Evolutionary conservation across 2,329 filamentous ascomycete genomes (phyloP), one percentile per base, ranked within the genome.

Genomic region (Bipolaris sorokiniana): DNA sequence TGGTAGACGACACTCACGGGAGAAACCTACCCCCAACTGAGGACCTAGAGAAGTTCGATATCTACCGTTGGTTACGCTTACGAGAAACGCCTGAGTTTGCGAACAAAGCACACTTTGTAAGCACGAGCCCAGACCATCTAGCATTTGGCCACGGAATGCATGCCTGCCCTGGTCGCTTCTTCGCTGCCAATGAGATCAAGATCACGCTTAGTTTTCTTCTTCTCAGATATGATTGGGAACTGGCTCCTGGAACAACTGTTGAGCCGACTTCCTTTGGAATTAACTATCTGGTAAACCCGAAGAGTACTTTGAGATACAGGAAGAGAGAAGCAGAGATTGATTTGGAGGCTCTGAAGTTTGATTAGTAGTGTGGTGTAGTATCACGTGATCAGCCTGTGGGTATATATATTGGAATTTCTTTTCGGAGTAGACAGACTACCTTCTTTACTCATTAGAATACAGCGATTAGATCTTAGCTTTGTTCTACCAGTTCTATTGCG

Each of bases 101-200:
- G 1, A 28, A n/a, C 13, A 51, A 51, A 10, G 26, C 48, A 4
- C 48, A 42, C 7, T 11, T 51, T 3, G 48, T 51, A 13, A 33
- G 23, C 18, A 51, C 48, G 3, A 34, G 38, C 28, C 22, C 38
- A 1, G 48, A 51, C 1, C 28, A 51, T 5, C 5, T 42, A 2
- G 16, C 1, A 10, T 51, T 51, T 31, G 48, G 48, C 6, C 37
- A 51, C 18, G 48, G 48, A 9, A 11, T 7, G 3, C 48, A 51
- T 3, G 37, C 45, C 20, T 51, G 38, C 20, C 48, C 48, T 13
- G 48, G 48, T 9, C 46, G 65, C 7, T 69, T 70, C 53, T 68
- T 70, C 38, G 66, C 63, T 0, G 58, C 57, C 6, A 62, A 65
- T 16, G 63, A 64, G 52, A 61, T 63, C 13, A 67, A 69, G 42